These are phyloP conservation scores for Bisporella sp. DNA, from an alignment of 2,329 filamentous ascomycete species.

Conservation along the genomic window DNA sequence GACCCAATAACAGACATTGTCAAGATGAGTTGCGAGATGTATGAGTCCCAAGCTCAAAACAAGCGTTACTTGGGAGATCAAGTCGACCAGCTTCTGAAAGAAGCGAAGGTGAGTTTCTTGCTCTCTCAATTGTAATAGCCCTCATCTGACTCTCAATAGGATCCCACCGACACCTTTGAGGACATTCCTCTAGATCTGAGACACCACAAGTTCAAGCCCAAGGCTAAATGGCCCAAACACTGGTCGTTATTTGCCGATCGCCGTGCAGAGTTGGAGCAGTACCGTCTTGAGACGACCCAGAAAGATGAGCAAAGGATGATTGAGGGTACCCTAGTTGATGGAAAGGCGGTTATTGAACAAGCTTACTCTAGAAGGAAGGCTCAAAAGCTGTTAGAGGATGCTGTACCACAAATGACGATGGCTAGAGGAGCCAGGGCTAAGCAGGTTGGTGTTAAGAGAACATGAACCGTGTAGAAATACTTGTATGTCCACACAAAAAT, in stretches of 20 bases:
- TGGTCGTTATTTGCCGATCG: conserved; percentile 76
- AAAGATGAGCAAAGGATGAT: conserved; percentile 48
- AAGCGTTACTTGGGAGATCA: conserved; percentile 87
- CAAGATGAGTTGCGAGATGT: conserved; percentile 87
- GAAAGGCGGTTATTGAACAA: conserved; percentile 40
- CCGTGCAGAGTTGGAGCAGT: conserved; percentile 54
- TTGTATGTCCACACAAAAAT: too few relatives aligned
- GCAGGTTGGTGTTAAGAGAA: background rate
- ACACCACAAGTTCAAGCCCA: conserved; percentile 66
- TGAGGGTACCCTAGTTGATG: conserved; percentile 52
- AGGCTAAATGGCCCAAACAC: conserved; percentile 67
- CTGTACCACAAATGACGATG: conserved; percentile 21
- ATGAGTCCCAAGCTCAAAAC: conserved; percentile 86
- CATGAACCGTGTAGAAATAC: too few relatives aligned
- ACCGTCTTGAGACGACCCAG: conserved; percentile 43
- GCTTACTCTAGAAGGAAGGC: conserved; percentile 24
- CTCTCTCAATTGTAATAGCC: background rate
- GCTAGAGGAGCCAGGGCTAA: conserved; percentile 9
- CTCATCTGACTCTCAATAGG: conserved; percentile 32
- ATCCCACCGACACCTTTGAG: conserved; percentile 72
- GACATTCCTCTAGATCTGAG: conserved; percentile 86
- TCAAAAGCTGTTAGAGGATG: conserved; percentile 3
- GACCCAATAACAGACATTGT: conserved; percentile 76
- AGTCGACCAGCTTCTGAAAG: conserved; percentile 63
- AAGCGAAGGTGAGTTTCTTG: conserved; percentile 53